These are phyloP conservation scores for Phaeosphaeriaceae sp. DNA, from an alignment of 2,329 filamentous ascomycete species.

Conservation along the genomic window DNA sequence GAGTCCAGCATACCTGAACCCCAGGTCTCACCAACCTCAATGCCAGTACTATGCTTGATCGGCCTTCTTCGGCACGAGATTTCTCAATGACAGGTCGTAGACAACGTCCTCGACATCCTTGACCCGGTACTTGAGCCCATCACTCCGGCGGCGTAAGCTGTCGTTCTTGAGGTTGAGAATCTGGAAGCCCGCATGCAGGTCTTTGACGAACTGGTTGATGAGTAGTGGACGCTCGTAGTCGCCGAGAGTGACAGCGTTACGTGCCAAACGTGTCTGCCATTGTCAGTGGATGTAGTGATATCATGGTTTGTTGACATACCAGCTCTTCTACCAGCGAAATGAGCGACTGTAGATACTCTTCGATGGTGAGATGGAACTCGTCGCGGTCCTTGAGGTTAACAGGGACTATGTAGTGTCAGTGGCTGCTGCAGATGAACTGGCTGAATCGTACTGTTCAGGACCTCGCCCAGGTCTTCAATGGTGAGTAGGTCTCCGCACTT, in stretches of 20 bases:
- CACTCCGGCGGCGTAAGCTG: slow-evolving; percentile 82
- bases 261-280: slow-evolving; percentile 76
- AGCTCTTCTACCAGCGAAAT: slow-evolving; percentile 91
- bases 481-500: slow-evolving; percentile 75
- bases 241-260: slow-evolving; percentile 92
- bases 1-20: background rate
- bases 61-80: slow-evolving; percentile 65
- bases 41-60: slow-evolving; percentile 9
- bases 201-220: slow-evolving; percentile 93
- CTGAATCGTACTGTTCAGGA: slow-evolving; percentile 71
- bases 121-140: slow-evolving; percentile 95
- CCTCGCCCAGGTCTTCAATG: slow-evolving; percentile 83
- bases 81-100: slow-evolving; percentile 89
- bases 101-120: slow-evolving; percentile 99
- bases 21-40: too few species aligned
- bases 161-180: slow-evolving; percentile 98
- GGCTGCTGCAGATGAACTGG: slow-evolving; percentile 13
- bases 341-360: slow-evolving; percentile 92
- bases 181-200: slow-evolving; percentile 95
- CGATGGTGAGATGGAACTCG: slow-evolving; percentile 92
- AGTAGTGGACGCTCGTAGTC: slow-evolving; percentile 86
- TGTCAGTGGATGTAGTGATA: background rate
- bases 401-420: slow-evolving; percentile 67
- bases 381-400: slow-evolving; percentile 90
- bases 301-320: slow-evolving; percentile 45